Conservation (phyloP, 768 basidiomycete species). For the Auricularia heimuer region DNA sequence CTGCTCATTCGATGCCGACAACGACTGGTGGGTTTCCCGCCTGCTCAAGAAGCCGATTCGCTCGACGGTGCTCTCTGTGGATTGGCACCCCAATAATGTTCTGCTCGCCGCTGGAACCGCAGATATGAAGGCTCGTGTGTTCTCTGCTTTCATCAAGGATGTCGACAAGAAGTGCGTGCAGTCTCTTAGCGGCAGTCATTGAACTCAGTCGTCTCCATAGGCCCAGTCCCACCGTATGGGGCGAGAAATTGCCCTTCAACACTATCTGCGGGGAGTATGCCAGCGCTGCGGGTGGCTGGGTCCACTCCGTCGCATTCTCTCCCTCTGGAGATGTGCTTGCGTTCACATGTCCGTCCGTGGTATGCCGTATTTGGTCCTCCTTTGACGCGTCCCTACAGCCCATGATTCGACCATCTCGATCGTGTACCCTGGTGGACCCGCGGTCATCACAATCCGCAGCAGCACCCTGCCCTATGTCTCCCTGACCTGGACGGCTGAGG, state of each 20-base stretch:
- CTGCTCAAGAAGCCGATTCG: conserved; percentile 95
- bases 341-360: conserved; percentile 68
- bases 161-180: conserved; percentile 73
- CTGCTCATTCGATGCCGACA: conserved; percentile 95
- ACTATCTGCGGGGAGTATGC: conserved; percentile 92
- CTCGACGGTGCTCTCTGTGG: conserved; percentile 86
- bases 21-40: conserved; percentile 98
- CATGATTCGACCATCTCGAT: conserved; percentile 92
- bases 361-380: conserved; percentile 1
- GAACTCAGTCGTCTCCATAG: conserved; percentile 28
- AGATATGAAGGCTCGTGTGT: conserved; percentile 94
- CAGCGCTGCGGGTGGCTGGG: conserved; percentile 91
- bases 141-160: conserved; percentile 98
- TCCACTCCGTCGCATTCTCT: conserved; percentile 91
- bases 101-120: conserved; percentile 94
- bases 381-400: conserved; percentile 34
- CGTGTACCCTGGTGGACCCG: conserved; percentile 79
- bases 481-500: conserved; percentile 78
- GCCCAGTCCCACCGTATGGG: conserved; percentile 87
- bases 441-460: conserved; percentile 63
- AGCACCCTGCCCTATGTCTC: conserved; percentile 75
- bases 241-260: conserved; percentile 96
- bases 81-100: conserved; percentile 99
- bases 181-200: background rate
- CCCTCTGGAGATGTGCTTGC: conserved; percentile 92